Evolutionary conservation across 2,329 filamentous ascomycete species (phyloP).

Genomic region (Elsinoe australis): DNA sequence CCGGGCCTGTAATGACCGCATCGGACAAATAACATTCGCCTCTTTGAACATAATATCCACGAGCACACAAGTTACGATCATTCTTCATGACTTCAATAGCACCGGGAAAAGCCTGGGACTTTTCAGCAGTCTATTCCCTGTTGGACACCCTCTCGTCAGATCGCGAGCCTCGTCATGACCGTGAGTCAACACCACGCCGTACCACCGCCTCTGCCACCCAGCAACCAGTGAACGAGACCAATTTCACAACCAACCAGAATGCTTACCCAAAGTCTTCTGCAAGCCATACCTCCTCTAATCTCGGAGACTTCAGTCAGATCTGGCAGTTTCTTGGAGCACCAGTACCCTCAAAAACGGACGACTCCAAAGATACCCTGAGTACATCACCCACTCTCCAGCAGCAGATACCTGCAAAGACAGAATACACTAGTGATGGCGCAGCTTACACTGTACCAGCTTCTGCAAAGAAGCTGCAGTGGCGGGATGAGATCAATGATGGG

Average conservation of each 20-base stretch:
- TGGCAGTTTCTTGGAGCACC: constrained; percentile 38
- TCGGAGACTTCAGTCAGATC: constrained; percentile 43
- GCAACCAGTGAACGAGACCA: constrained; percentile 9
- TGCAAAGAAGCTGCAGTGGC: constrained; percentile 25
- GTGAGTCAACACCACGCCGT: too few species aligned
- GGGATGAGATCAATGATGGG: constrained; percentile 22
- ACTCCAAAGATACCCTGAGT: constrained; percentile 18
- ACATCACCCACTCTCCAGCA: constrained; percentile 21
- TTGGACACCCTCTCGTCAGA: constrained; percentile 28
- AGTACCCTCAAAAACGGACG: constrained; percentile 16
- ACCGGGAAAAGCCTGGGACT: constrained; percentile 38
- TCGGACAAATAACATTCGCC: neutral
- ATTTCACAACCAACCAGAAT: constrained; percentile 17
- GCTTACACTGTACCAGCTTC: constrained; percentile 24
- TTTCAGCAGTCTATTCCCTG: constrained; percentile 39
- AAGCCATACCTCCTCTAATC: constrained; percentile 20
- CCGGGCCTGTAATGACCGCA: neutral
- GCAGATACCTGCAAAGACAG: constrained; percentile 24
- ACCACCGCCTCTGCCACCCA: too few species aligned
- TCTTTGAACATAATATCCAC: neutral
- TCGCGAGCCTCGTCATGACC: neutral
- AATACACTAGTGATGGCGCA: constrained; percentile 41
- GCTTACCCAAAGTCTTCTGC: too few species aligned
- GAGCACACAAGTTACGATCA: neutral
- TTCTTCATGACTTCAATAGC: constrained; percentile 27